Conservation (phyloP, 2,329 filamentous ascomycete genomes). For the Fusarium cyanostomum region DNA sequence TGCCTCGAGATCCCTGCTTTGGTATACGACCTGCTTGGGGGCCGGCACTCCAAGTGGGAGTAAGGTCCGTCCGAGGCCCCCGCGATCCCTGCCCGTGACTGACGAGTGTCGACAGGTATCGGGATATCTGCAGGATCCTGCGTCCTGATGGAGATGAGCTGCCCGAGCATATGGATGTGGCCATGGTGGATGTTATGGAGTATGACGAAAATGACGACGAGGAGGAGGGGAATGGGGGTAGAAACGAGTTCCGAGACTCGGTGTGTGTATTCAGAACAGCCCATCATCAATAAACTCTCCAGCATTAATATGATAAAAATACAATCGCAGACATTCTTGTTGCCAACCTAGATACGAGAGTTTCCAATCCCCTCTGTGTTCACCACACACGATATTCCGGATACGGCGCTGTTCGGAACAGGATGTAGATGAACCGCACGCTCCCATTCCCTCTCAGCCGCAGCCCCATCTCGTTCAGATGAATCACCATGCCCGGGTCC, state of each 20-base stretch:
- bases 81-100: not conserved
- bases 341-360: not conserved
- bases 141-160: not conserved
- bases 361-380: not conserved
- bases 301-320: not conserved
- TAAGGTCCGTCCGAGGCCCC: slow-evolving; percentile 5
- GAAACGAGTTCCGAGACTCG: not conserved
- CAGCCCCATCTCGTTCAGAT: slow-evolving; percentile 32
- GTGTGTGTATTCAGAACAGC: not conserved
- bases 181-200: slow-evolving; percentile 20
- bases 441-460: slow-evolving; percentile 25
- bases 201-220: slow-evolving; percentile 16
- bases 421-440: slow-evolving; percentile 33
- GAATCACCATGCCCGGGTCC: slow-evolving; percentile 27
- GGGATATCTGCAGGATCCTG: slow-evolving; percentile 9
- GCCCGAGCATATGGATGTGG: not conserved
- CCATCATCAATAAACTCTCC: not conserved
- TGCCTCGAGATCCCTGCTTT: slow-evolving; percentile 20
- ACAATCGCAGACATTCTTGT: not conserved
- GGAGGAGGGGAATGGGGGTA: not conserved
- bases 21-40: slow-evolving; percentile 23
- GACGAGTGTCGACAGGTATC: slow-evolving; percentile 12
- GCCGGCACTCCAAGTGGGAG: slow-evolving; percentile 12
- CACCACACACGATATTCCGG: not conserved
- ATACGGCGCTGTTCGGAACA: slow-evolving; percentile 17